These are phyloP conservation scores for Paxillus rubicundulus DNA, from an alignment of 768 basidiomycete genomes.

Conservation along the genomic window DNA sequence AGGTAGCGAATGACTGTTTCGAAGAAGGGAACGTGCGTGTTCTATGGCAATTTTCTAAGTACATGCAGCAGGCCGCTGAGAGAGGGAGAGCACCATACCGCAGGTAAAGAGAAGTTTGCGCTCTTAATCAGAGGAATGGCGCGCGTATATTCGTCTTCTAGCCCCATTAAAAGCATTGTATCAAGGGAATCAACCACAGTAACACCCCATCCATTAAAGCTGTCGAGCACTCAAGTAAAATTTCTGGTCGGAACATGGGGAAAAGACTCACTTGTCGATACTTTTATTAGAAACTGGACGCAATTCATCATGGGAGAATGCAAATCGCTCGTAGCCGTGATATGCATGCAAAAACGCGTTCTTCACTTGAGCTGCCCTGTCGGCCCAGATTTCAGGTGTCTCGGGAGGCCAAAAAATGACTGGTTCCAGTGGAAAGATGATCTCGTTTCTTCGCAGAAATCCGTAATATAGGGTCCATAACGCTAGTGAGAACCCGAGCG, in stretches of 20 bases:
- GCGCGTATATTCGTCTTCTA: slow-evolving; percentile 65
- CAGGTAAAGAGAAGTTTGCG: slow-evolving; percentile 46
- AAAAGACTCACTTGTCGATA: slow-evolving; percentile 48
- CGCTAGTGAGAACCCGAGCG: slow-evolving; percentile 9
- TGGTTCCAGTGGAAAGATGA: slow-evolving; percentile 10
- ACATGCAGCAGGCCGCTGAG: neutral
- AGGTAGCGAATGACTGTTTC: slow-evolving; percentile 91
- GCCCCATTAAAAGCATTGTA: slow-evolving; percentile 79
- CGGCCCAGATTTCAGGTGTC: slow-evolving; percentile 45
- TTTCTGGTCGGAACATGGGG: neutral
- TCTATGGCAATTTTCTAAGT: slow-evolving; percentile 12
- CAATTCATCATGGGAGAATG: slow-evolving; percentile 64
- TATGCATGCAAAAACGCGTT: slow-evolving; percentile 68
- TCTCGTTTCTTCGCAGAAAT: neutral
- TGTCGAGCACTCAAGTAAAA: slow-evolving; percentile 24
- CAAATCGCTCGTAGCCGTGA: slow-evolving; percentile 57
- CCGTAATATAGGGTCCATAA: slow-evolving; percentile 21
- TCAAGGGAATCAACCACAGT: slow-evolving; percentile 82
- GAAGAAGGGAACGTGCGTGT: slow-evolving; percentile 55
- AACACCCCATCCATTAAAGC: slow-evolving; percentile 81
- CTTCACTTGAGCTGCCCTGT: slow-evolving; percentile 55
- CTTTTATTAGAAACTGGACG: slow-evolving; percentile 46
- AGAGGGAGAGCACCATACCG: slow-evolving; percentile 32
- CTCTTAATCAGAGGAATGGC: slow-evolving; percentile 54
- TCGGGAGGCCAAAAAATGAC: slow-evolving; percentile 21